Evolutionary conservation across 2,329 filamentous ascomycete genomes (phyloP), one percentile per base, ranked within the genome.

Genomic region (Meredithiella fracta): DNA sequence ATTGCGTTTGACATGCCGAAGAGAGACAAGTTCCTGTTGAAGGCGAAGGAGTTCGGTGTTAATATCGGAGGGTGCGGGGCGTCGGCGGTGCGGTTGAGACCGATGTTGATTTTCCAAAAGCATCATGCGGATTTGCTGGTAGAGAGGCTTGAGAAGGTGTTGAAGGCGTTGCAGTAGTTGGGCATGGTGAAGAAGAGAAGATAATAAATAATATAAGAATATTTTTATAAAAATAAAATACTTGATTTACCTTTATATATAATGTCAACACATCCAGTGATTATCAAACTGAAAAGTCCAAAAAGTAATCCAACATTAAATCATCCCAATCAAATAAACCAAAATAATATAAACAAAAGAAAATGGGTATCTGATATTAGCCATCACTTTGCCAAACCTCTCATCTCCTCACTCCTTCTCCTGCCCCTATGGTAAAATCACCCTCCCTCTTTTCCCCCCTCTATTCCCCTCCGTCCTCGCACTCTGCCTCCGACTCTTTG

Each of bases 21-120:
- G 63, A 76, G 89, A 58, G 88, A 95, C 66, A 79, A 84, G 66
- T 85, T 95, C 70, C 69, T 95, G 60, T 78, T 71, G 68, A 82
- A 79, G 72, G 86, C 85, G 60, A 95, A 94, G 81, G 72, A 69
- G 5, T 73, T 86, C 31, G 89, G 89, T 60, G 72, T 95, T 67
- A 95, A 95, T 71, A 86, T 95, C 66, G 90, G 89, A 59, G 89
- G 89, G 53, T 84, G 82, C 62, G 90, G 90, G 14, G 75, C 77
- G 64, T 73, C 65, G 55, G 87, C 90, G 26, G 85, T 96, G 11
- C 74, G 89, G 53, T 72, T 96, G 66, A 74, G 89, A 63, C 90
- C 89, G 47, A 95, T 95, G 90, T 72, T 96, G 63, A 83, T 90
- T 65, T 92, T 96, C 75, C 85, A 95, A 79, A 79, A 88, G 76